Evolutionary conservation across 1,284 basidiomycete genomes (phyloP).

Genomic region (Pyrrhoderma lamaoense): DNA sequence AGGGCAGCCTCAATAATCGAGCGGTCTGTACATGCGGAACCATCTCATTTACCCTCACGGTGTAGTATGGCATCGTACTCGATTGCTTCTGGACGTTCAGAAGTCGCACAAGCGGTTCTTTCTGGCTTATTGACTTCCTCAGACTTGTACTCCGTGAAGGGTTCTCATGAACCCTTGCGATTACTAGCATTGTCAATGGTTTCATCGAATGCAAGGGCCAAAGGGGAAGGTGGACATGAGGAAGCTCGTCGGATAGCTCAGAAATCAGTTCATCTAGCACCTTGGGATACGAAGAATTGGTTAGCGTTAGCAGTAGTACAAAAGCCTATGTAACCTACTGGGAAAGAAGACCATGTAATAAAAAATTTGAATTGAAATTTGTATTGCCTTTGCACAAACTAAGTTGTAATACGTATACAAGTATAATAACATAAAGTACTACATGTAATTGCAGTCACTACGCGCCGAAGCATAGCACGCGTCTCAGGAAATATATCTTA

Average conservation of each 20-base stretch:
- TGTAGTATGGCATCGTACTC: conserved; percentile 46
- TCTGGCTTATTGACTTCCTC: conserved; percentile 23
- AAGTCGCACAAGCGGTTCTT: conserved; percentile 35
- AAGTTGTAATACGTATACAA: no score
- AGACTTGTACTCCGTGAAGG: conserved; percentile 25
- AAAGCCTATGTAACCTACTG: background rate
- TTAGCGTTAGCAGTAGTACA: conserved; percentile 48
- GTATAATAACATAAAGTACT: no score
- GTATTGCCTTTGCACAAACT: no score
- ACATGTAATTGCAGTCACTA: no score
- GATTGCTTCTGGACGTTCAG: conserved; percentile 40
- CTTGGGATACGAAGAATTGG: conserved; percentile 56
- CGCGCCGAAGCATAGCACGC: no score
- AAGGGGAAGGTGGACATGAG: background rate
- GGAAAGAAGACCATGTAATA: no score
- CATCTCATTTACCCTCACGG: conserved; percentile 41
- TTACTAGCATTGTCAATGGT: conserved; percentile 36
- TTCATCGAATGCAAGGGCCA: conserved; percentile 24
- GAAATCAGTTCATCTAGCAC: conserved; percentile 60
- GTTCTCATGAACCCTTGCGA: conserved; percentile 35
- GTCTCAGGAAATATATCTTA: background rate
- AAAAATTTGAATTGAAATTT: no score
- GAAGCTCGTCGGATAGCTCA: conserved; percentile 45
- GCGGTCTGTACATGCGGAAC: conserved; percentile 49
- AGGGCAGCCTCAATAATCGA: conserved; percentile 50